Evolutionary conservation across 331 rosid species (phyloP), one percentile per base, ranked within the genome.

Genomic region (Dryas integrifolia): DNA sequence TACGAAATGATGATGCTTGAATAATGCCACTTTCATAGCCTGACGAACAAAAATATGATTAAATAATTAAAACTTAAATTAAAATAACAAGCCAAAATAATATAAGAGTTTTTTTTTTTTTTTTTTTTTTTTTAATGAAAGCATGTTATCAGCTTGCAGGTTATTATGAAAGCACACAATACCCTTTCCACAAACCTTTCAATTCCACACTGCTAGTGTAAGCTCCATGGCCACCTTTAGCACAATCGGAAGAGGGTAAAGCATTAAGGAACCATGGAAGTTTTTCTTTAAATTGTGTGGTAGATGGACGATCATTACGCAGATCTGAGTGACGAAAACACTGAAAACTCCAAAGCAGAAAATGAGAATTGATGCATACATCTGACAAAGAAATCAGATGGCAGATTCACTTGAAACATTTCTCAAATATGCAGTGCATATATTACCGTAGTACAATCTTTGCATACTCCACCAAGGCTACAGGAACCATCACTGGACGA

Each of bases 151-250:
- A 4, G 43, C 61, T 49, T 38, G 76, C 47, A 58, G 48, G 53
- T 59, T 35, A 52, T 41, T 40, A 9, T 67, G 8, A 4, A 12
- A 38, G 59, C 62, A 47, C 62, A 47, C 21, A 39, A 16, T 39
- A 69, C 39, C 64, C 73, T 78, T 73, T 79, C 77, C 66, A 70
- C 79, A 67, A 57, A 91, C 98, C 98, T 87, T 85, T 81, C 69
- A 95, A 83, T 69, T 95, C 96, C 76, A 95, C 93, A 81, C 98
- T 95, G 84, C 84, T 89, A 75, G 96, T 88, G 84, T 89, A 95
- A 61, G 97, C 98, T 79, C 98, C 98, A 57, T 92, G 98, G 84
- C 98, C 98, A 67, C 98, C 98, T 87, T 95, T 95, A 59, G 98
- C 97, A 88, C 98, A 95, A 67, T 90, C 98, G 59, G 96, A 92